A percentile compares a stretch with the other conserved stretches of the same genome.
Conservation (phyloP, 163 green algal species). For the Prototheca wickerhamii region DNA sequence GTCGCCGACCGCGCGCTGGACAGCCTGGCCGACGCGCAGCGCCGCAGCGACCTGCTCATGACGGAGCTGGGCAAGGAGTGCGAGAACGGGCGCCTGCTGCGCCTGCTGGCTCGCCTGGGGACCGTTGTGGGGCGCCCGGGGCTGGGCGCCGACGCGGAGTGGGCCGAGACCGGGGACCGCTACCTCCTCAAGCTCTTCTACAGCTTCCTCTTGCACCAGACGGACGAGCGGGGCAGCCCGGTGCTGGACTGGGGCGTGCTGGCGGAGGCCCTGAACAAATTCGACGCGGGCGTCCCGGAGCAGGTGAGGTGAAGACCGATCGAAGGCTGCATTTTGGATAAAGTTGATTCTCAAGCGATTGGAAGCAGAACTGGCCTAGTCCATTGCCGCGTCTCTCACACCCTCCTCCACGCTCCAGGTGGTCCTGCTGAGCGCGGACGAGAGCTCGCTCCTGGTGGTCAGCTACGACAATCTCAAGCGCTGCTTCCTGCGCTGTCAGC, state of each 20-base stretch:
- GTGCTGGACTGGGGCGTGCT: conserved; percentile 81
- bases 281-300: conserved; percentile 79
- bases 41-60: conserved; percentile 34
- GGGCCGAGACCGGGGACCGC: conserved; percentile 43
- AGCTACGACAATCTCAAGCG: conserved; percentile 70
- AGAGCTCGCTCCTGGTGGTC: conserved; percentile 77
- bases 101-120: conserved; percentile 71
- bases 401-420: no score
- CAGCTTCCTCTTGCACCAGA: conserved; percentile 86
- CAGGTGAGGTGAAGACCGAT: conserved; percentile 30
- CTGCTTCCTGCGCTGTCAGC: conserved; percentile 28
- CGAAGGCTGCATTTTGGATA: no score
- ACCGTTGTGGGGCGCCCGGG: conserved; percentile 66
- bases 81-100: conserved; percentile 81
- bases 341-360: no score
- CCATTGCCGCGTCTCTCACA: no score
- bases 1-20: conserved; percentile 49
- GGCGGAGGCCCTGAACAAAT: conserved; percentile 81
- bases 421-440: conserved; percentile 77
- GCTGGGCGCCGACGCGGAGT: conserved; percentile 36
- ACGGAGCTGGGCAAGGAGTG: conserved; percentile 65
- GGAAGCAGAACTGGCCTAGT: no score
- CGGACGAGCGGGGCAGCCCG: conserved; percentile 50
- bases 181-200: conserved; percentile 89
- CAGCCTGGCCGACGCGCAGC: conserved; percentile 33